phyloP scores from a whole-genome alignment of 495 filamentous ascomycete species.

The Penicillium desertorum region DNA sequence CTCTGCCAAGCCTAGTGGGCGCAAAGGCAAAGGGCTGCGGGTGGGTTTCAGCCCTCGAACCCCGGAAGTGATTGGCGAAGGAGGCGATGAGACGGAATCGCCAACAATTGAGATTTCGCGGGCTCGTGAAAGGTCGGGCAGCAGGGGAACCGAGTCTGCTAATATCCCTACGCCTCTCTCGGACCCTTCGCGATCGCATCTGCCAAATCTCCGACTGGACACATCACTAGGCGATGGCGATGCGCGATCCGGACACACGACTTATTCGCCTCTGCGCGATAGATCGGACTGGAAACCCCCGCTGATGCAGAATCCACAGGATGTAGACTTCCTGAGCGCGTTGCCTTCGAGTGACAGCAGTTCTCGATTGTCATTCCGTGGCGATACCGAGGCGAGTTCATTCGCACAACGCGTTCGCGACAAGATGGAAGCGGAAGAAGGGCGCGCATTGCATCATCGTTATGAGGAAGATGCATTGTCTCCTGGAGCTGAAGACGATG shows the following conservation, averaged over 20 bases:
- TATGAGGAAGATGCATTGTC: constrained; percentile 33
- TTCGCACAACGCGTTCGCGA: constrained; percentile 59
- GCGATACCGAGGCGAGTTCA: constrained; percentile 44
- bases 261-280: constrained; percentile 16
- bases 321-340: constrained; percentile 42
- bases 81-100: constrained; percentile 76
- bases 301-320: constrained; percentile 34
- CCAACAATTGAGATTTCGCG: constrained; percentile 67
- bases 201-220: constrained; percentile 39
- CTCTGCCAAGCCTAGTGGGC: constrained; percentile 15
- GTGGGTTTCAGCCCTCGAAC: constrained; percentile 68
- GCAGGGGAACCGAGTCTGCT: constrained; percentile 16
- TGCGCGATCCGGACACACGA: constrained; percentile 12
- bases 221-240: constrained; percentile 38
- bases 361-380: constrained; percentile 46
- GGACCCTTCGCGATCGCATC: constrained; percentile 17
- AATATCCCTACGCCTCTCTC: constrained; percentile 18
- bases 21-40: constrained; percentile 58
- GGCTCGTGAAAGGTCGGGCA: constrained; percentile 46
- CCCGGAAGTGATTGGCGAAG: constrained; percentile 81
- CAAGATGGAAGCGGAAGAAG: constrained; percentile 74
- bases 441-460: constrained; percentile 59
- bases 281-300: constrained; percentile 29
- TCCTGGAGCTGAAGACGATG: constrained; percentile 28
- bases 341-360: constrained; percentile 33